phyloP scores from a whole-genome alignment of 345 rosid species.

The Citrus australasica region DNA sequence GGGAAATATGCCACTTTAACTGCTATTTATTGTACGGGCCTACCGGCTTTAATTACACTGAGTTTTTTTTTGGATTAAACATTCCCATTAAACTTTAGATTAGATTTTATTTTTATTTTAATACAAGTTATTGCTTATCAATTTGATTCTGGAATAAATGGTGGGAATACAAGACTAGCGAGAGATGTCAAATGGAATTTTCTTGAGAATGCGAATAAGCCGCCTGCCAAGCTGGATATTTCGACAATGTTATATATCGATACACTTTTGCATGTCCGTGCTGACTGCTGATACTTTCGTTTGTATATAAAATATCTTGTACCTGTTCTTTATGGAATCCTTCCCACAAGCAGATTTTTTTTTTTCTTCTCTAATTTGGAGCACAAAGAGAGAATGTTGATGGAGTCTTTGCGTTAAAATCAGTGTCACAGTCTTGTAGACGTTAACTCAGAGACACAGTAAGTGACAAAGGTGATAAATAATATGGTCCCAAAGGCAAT shows the following conservation, averaged over 20 bases:
- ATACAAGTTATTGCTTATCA: neutral
- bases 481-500: neutral
- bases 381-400: too few species aligned
- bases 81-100: too few species aligned
- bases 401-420: neutral
- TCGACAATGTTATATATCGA: too few species aligned
- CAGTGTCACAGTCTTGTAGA: neutral
- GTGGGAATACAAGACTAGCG: neutral
- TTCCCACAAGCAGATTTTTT: too few species aligned
- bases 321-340: neutral
- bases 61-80: too few species aligned
- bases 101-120: neutral
- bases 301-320: too few species aligned
- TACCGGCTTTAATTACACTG: too few species aligned
- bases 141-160: neutral
- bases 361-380: too few species aligned
- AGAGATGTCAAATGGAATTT: neutral
- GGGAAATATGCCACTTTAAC: too few species aligned
- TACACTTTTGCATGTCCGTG: neutral
- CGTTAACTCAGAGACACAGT: neutral
- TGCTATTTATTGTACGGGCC: too few species aligned
- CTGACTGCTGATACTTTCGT: too few species aligned
- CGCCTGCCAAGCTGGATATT: too few species aligned
- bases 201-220: neutral
- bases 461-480: neutral